phyloP scores from a whole-genome alignment of 2,329 filamentous ascomycete genomes.

The Incumbomyces delicatus region DNA sequence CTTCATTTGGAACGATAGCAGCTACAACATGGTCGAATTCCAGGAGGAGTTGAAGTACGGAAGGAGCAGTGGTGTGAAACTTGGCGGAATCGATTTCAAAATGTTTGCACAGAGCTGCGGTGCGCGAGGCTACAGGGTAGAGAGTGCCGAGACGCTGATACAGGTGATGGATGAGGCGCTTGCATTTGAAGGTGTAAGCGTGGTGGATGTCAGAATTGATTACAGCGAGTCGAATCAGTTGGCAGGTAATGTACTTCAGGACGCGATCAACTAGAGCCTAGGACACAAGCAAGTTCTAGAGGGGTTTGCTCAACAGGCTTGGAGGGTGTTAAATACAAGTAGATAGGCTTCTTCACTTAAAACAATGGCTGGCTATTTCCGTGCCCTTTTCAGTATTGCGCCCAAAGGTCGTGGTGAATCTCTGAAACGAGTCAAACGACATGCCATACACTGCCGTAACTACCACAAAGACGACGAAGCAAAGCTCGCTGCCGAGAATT shows the following conservation, averaged over 20 bases:
- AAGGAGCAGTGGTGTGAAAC: slow-evolving; percentile 33
- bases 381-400: too few species aligned
- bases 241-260: slow-evolving; percentile 30
- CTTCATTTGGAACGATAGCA: slow-evolving; percentile 42
- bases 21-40: slow-evolving; percentile 44
- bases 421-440: too few species aligned
- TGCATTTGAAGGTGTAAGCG: slow-evolving; percentile 31
- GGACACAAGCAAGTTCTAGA: too few species aligned
- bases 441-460: too few species aligned
- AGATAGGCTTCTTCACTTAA: too few species aligned
- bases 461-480: too few species aligned
- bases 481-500: too few species aligned
- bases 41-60: slow-evolving; percentile 44
- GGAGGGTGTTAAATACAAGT: too few species aligned
- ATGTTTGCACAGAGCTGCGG: slow-evolving; percentile 40
- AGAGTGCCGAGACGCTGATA: slow-evolving; percentile 31
- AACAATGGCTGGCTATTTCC: too few species aligned
- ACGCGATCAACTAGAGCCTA: slow-evolving; percentile 1
- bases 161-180: slow-evolving; percentile 36
- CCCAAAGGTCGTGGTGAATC: too few species aligned
- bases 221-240: slow-evolving; percentile 35
- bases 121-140: slow-evolving; percentile 36
- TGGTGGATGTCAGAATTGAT: slow-evolving; percentile 41
- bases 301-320: too few species aligned
- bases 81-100: slow-evolving; percentile 41